These are phyloP conservation scores for Solanum habrochaites DNA, from an alignment of 257 asterid genomes.

Conservation along the genomic window DNA sequence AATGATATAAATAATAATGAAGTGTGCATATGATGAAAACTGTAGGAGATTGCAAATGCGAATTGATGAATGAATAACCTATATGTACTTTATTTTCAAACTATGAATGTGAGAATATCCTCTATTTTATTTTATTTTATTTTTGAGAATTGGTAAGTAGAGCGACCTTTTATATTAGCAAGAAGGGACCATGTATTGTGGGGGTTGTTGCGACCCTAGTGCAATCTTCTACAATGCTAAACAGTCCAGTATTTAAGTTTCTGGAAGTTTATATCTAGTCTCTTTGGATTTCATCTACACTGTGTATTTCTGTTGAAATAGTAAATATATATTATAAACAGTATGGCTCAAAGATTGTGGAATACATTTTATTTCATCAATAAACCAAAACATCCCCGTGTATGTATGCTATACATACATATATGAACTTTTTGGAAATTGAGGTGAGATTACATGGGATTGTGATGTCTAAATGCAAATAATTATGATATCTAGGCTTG, in stretches of 20 bases:
- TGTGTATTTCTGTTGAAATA: not conserved
- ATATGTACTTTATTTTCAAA: not conserved
- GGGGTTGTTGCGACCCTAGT: not conserved
- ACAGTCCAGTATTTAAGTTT: not conserved
- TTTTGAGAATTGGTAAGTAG: not conserved
- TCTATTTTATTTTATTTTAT: too few species aligned
- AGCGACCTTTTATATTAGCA: not conserved
- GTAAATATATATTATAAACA: not conserved
- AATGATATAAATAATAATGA: not conserved
- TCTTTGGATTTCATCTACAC: not conserved
- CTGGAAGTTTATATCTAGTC: not conserved
- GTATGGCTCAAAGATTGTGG: not conserved
- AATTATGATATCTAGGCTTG: not conserved
- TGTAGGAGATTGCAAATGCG: not conserved
- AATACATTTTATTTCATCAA: not conserved
- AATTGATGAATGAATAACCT: not conserved
- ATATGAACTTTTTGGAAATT: not conserved
- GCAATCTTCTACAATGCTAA: not conserved
- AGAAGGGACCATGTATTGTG: not conserved
- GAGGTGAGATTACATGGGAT: not conserved
- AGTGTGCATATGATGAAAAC: not conserved
- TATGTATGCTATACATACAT: not conserved
- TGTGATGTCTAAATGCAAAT: not conserved
- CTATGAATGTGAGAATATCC: not conserved
- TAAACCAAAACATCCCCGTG: not conserved